phyloP scores from a whole-genome alignment of 805 yeast species.

The Saturnispora besseyi region DNA sequence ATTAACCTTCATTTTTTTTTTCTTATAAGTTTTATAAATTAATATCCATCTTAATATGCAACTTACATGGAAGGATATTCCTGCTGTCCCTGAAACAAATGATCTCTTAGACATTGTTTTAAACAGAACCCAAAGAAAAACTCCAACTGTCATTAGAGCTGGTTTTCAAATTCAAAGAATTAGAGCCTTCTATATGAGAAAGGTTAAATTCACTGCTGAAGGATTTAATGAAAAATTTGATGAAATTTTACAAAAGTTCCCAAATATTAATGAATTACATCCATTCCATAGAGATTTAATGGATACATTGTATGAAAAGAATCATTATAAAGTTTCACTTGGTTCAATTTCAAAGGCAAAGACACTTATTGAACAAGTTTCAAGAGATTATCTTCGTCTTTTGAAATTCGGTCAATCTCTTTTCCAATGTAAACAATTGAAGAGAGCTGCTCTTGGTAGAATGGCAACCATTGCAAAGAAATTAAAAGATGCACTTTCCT shows the following conservation, averaged over 20 bases:
- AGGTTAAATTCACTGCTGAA: slow-evolving; percentile 92
- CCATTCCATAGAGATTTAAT: slow-evolving; percentile 97
- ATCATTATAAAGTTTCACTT: slow-evolving; percentile 92
- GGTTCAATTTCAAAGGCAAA: slow-evolving; percentile 94
- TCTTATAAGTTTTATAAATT: background rate
- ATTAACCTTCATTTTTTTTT: background rate
- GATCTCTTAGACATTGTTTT: slow-evolving; percentile 94
- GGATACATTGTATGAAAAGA: slow-evolving; percentile 96
- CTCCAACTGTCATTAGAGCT: slow-evolving; percentile 97
- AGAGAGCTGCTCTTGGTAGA: slow-evolving; percentile 98
- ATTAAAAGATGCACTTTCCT: slow-evolving; percentile 84
- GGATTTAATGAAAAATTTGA: slow-evolving; percentile 91
- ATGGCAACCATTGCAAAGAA: slow-evolving; percentile 98
- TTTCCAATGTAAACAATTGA: slow-evolving; percentile 97
- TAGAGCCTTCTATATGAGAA: slow-evolving; percentile 95
- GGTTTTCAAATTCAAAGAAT: slow-evolving; percentile 96
- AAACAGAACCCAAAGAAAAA: slow-evolving; percentile 96
- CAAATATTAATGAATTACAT: slow-evolving; percentile 93
- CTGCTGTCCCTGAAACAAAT: slow-evolving; percentile 84
- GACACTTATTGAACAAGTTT: slow-evolving; percentile 87
- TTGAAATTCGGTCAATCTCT: slow-evolving; percentile 95
- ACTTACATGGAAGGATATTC: slow-evolving; percentile 96
- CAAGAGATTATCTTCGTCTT: slow-evolving; percentile 90
- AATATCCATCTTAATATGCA: slow-evolving; percentile 47
- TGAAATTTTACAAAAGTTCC: slow-evolving; percentile 81